phyloP scores from a whole-genome alignment of 192 early-diverging fungal species.

The Podila minutissima region DNA sequence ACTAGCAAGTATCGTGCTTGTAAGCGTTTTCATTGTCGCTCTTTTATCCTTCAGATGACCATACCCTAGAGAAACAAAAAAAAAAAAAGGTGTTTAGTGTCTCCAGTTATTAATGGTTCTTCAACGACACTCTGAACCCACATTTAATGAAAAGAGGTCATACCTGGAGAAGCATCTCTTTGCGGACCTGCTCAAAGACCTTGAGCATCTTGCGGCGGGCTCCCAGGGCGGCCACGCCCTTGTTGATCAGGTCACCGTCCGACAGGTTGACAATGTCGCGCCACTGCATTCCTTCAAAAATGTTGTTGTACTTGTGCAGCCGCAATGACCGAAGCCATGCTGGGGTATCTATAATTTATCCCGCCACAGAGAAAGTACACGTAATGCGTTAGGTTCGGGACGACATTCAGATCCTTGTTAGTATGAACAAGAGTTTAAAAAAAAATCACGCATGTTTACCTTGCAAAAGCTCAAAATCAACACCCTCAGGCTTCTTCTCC shows the following conservation, averaged over 20 bases:
- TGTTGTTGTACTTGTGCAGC: slow-evolving; percentile 94
- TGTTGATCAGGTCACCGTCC: slow-evolving; percentile 82
- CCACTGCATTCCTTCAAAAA: slow-evolving; percentile 91
- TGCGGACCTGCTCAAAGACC: slow-evolving; percentile 87
- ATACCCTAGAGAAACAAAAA: too few species aligned
- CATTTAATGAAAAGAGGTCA: not conserved
- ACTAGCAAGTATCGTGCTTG: too few species aligned
- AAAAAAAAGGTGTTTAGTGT: too few species aligned
- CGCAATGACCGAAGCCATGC: slow-evolving; percentile 92
- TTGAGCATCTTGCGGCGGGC: slow-evolving; percentile 97
- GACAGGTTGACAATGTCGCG: slow-evolving; percentile 86
- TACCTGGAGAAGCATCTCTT: slow-evolving; percentile 52
- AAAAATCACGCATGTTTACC: slow-evolving; percentile 54
- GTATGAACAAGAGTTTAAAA: not conserved
- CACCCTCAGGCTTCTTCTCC: slow-evolving; percentile 79
- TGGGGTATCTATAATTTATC: slow-evolving; percentile 76
- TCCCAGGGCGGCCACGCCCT: slow-evolving; percentile 93
- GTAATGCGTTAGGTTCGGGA: too few species aligned
- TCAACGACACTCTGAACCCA: too few species aligned
- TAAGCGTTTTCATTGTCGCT: too few species aligned
- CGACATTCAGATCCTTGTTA: not conserved
- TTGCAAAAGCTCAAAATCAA: slow-evolving; percentile 78
- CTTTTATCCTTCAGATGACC: too few species aligned
- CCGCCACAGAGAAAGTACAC: too few species aligned
- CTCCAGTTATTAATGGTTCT: too few species aligned